A percentile compares a stretch with the other conserved stretches of the same genome.
Evolutionary conservation across 176 grass and related monocot species (phyloP).

Genomic region (Ampelocalamus luodianensis): DNA sequence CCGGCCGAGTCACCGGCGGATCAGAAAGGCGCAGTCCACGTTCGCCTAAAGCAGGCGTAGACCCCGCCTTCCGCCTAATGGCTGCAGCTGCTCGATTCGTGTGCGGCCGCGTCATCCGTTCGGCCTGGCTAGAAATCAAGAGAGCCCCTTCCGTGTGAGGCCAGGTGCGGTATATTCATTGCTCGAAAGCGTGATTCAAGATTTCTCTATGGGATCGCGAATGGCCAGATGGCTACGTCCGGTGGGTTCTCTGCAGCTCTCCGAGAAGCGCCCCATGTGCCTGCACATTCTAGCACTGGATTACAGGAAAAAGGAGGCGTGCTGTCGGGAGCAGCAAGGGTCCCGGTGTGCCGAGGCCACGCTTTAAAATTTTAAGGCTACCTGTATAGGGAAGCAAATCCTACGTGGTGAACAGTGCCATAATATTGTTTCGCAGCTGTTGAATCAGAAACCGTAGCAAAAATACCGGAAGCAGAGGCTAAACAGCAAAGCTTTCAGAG

Average conservation of each 20-base stretch:
- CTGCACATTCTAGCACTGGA: constrained; percentile 47
- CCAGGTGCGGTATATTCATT: constrained; percentile 53
- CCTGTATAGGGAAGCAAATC: too few species aligned
- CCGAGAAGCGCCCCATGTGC: constrained; percentile 64
- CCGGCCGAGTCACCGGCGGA: constrained; percentile 52
- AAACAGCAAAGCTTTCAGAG: background rate
- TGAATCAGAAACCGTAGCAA: too few species aligned
- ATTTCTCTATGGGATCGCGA: constrained; percentile 32
- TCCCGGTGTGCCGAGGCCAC: background rate
- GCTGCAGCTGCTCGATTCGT: background rate
- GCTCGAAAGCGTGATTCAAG: constrained; percentile 39
- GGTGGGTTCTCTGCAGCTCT: constrained; percentile 46
- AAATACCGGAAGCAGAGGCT: background rate
- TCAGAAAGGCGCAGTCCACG: constrained; percentile 57
- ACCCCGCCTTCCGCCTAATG: background rate
- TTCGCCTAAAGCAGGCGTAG: constrained; percentile 43
- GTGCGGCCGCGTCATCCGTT: constrained; percentile 32
- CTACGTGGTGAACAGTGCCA: too few species aligned
- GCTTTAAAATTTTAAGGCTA: background rate
- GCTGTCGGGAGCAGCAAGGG: constrained; percentile 43
- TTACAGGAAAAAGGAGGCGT: background rate
- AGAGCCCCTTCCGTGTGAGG: constrained; percentile 38
- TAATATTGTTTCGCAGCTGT: too few species aligned
- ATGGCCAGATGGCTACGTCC: constrained; percentile 23
- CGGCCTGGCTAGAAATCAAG: background rate